Percentiles rank a stretch among this genome's conserved stretches.
These are phyloP conservation scores for Xanthoparmelia taractica DNA, from an alignment of 495 filamentous ascomycete genomes.

Conservation along the genomic window DNA sequence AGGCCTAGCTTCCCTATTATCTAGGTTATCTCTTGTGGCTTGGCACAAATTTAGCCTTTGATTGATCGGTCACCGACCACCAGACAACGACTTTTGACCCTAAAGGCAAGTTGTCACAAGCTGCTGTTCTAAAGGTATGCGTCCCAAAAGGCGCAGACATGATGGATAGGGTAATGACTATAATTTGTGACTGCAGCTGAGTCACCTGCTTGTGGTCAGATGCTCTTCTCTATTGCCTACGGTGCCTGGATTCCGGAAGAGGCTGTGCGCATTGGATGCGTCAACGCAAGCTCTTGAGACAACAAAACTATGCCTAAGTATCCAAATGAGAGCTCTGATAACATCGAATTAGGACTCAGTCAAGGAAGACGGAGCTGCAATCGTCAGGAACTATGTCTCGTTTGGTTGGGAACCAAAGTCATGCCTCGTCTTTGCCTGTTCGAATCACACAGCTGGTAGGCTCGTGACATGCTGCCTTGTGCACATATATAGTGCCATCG, in stretches of 20 bases:
- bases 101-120: not conserved
- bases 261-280: not conserved
- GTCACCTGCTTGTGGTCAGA: conserved; percentile 1
- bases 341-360: not conserved
- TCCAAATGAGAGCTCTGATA: not conserved
- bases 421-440: not conserved
- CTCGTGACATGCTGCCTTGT: not conserved
- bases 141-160: not conserved
- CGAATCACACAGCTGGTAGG: not conserved
- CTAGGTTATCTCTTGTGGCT: no score
- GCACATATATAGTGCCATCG: not conserved
- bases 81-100: not conserved
- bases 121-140: not conserved
- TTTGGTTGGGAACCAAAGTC: not conserved
- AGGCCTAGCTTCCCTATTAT: conserved; percentile 1
- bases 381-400: not conserved
- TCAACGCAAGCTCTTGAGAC: not conserved
- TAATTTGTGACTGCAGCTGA: no score
- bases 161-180: no score
- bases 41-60: no score
- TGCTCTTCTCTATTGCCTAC: not conserved
- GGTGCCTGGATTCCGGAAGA: not conserved
- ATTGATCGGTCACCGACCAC: no score
- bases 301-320: not conserved
- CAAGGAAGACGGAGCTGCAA: not conserved